phyloP scores from a whole-genome alignment of 78 protist species.

The Speleostelium caveatum region DNA sequence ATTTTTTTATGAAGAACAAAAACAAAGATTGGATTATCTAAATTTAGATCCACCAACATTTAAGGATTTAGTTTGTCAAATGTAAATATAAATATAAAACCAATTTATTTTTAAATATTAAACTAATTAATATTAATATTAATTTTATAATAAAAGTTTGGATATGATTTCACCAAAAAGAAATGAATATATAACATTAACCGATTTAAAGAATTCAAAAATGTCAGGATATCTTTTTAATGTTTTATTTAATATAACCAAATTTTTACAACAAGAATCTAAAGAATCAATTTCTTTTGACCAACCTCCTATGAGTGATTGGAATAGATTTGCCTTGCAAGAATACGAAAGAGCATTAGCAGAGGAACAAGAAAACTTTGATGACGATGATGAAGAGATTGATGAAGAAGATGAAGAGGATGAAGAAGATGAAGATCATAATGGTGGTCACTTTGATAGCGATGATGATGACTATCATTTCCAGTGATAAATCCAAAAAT shows the following conservation, averaged over 20 bases:
- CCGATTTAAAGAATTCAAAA: constrained; percentile 62
- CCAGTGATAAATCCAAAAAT: too few relatives aligned
- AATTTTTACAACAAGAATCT: constrained; percentile 91
- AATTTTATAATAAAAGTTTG: constrained; percentile 6
- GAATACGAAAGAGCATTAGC: constrained; percentile 92
- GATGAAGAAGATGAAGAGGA: constrained; percentile 20
- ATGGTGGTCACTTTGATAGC: constrained; percentile 17
- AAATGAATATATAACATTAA: constrained; percentile 38
- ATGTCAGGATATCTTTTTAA: constrained; percentile 86
- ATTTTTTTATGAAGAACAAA: constrained; percentile 88
- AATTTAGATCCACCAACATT: constrained; percentile 79
- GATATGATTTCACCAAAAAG: constrained; percentile 64
- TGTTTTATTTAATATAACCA: constrained; percentile 88
- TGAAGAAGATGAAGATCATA: constrained; percentile 58
- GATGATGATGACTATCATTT: not conserved
- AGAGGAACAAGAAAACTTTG: constrained; percentile 71
- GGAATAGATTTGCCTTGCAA: constrained; percentile 93
- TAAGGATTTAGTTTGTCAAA: constrained; percentile 88
- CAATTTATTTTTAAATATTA: not conserved
- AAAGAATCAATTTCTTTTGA: constrained; percentile 82
- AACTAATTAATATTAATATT: not conserved
- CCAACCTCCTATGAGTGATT: constrained; percentile 82
- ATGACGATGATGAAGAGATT: constrained; percentile 42
- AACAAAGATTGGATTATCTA: constrained; percentile 80
- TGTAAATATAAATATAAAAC: constrained; percentile 2